A percentile compares a stretch with the other conserved stretches of the same genome.
phyloP scores from a whole-genome alignment of 1,284 basidiomycete genomes.

The Albatrellus sp. region DNA sequence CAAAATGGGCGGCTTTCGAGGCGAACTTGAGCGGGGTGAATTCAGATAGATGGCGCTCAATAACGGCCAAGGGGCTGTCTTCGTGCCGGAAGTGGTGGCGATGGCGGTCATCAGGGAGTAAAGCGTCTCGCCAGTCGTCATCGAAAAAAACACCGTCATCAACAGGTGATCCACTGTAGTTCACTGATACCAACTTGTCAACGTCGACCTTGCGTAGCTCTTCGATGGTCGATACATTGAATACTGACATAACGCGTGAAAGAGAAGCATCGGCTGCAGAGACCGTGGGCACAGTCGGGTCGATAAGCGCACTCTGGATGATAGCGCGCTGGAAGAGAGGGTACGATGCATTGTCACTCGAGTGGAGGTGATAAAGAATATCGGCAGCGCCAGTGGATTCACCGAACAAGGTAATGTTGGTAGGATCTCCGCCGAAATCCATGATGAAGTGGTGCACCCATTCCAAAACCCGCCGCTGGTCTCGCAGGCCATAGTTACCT shows the following conservation, averaged over 20 bases:
- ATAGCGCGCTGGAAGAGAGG: conserved; percentile 58
- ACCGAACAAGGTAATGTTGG: conserved; percentile 61
- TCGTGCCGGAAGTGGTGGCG: conserved; percentile 9
- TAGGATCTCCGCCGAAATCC: conserved; percentile 62
- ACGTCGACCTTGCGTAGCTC: conserved; percentile 45
- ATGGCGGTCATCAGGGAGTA: conserved; percentile 23
- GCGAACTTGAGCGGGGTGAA: no score
- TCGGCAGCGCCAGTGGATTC: conserved; percentile 59
- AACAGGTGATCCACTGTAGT: conserved; percentile 37
- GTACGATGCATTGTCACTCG: conserved; percentile 39
- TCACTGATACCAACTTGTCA: conserved; percentile 39
- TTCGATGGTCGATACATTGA: conserved; percentile 40
- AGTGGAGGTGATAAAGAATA: conserved; percentile 59
- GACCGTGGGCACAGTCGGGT: conserved; percentile 46
- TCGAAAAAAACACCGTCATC: conserved; percentile 61
- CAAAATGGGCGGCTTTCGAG: no score
- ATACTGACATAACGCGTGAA: conserved; percentile 41
- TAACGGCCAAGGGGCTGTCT: no score
- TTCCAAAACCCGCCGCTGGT: conserved; percentile 58
- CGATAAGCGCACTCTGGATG: conserved; percentile 51
- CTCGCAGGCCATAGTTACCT: conserved; percentile 64
- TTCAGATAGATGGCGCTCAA: no score
- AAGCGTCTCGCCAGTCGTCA: conserved; percentile 41
- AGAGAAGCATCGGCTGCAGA: conserved; percentile 53
- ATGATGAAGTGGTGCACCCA: conserved; percentile 58